Evolutionary conservation across 495 filamentous ascomycete genomes (phyloP), one percentile per base, ranked within the genome.

Genomic region (Penicillium angulare): DNA sequence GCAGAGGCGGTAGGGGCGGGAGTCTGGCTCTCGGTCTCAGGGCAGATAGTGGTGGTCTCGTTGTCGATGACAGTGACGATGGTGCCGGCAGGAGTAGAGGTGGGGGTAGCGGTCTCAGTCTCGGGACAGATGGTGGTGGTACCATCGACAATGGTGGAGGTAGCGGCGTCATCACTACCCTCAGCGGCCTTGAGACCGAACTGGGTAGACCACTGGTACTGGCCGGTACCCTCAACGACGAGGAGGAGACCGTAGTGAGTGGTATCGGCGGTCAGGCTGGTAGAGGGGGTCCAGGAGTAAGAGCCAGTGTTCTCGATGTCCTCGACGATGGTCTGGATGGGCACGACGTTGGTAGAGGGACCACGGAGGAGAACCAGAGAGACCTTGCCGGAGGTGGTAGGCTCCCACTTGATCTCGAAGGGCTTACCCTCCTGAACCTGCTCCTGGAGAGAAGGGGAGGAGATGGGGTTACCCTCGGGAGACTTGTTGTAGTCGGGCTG

Each of bases 151-250:
- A 71, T n/a, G 65, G 79, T 50, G 66, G 79, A 50, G 64, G 67
- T 51, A 72, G 75, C 45, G 60, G 75, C 60, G 55, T 55, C 45
- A 53, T 64, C 64, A 67, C 82, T 83, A 45, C 66, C 65, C n/a
- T n/a, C n/a, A n/a, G n/a, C n/a, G n/a, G n/a, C n/a, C n/a, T n/a
- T n/a, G 66, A 89, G 72, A 59, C 85, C 85, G 69, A 87, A 89
- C 62, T 88, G 86, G 34, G 80, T 81, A 20, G 78, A 79, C 70
- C 80, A 89, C 65, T 89, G 86, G 75, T 83, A 88, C 56, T 76
- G 61, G 57, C 84, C 82, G 50, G 74, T 80, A 8, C 64, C 68
- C 62, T 86, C 82, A 31, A 76, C 80, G 50, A 87, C 84, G 53
- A 89, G 64, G 56, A 86, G 75, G 49, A 88, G 70, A 50, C 84